Base-by-base conservation (phyloP, 2,329 filamentous ascomycete genomes). In the Mollisiaceae sp. region DNA sequence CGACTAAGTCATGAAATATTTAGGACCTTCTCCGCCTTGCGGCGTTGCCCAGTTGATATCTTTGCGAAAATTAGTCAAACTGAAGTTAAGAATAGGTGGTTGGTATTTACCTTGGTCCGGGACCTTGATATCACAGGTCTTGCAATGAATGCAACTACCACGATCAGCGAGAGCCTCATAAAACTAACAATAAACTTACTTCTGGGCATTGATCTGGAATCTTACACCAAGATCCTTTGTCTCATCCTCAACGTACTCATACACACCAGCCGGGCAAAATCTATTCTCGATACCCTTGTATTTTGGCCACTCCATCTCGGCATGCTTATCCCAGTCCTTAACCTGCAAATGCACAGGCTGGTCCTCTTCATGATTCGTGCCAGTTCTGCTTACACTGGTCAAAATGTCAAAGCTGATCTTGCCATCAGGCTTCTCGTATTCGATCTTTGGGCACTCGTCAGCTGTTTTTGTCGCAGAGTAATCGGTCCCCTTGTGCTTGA, bases 51-150 rank as follows among this genome's bases (percentile, higher is more conserved):
- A 97, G 79, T 97, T 97, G 80, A 99, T 98, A 77, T 98, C 95
- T 82, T 14, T 4, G 35, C 4, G 11, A 14, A 18, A 45, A 60
- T 71, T 64, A 70, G 63, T 6, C 41, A 27, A 43, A 24, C 18
- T n/a, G 55, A 27, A 20, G 24, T 8, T 36, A 15, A 24, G 22
- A 12, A 39, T 5, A 22, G 18, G 18, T 11, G 11, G 24, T n/a
- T 50, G 3, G 11, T 36, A 59, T 56, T 58, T 66, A 73, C 71
- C 71, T 67, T 99, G 95, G 68, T 90, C 87, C 8, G 95, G 95
- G 18, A 93, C 94, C 82, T 99, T 99, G 82, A 99, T 99, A 79
- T 99, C 95, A 78, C 95, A 99, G 15, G 95, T 99, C 86, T 99
- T 99, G 85, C 95, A 99, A 81, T 99, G 95, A 70, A 99, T 97